These are phyloP conservation scores for Neonectria punicea DNA, from an alignment of 2,329 filamentous ascomycete genomes.

Conservation along the genomic window DNA sequence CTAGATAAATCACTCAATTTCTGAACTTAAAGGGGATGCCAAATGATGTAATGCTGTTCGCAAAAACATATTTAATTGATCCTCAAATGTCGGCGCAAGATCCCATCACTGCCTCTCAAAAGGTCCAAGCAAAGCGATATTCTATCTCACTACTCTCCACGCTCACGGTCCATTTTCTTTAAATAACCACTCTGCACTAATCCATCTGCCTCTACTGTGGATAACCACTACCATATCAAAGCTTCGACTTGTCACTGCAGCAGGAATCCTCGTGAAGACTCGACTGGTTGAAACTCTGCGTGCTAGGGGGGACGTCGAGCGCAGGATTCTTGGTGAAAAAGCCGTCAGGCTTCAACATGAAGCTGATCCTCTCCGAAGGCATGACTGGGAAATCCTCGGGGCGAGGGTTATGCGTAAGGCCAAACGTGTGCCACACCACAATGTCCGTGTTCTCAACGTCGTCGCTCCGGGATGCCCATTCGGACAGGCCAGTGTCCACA, in stretches of 20 bases:
- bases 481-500: slow-evolving; percentile 37
- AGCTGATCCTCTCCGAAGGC: slow-evolving; percentile 65
- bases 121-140: background rate
- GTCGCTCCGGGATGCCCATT: slow-evolving; percentile 44
- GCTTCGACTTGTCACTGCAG: slow-evolving; percentile 4
- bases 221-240: background rate
- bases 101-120: too few species aligned
- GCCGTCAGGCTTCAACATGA: slow-evolving; percentile 59
- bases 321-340: slow-evolving; percentile 62
- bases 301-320: slow-evolving; percentile 46
- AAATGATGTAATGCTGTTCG: too few species aligned
- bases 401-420: slow-evolving; percentile 77
- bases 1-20: too few species aligned
- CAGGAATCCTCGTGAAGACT: slow-evolving; percentile 1
- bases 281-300: slow-evolving; percentile 3
- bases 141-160: too few species aligned
- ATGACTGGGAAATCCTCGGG: slow-evolving; percentile 69
- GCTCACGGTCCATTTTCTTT: background rate
- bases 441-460: slow-evolving; percentile 79
- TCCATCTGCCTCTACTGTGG: background rate
- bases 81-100: background rate
- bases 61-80: too few species aligned
- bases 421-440: slow-evolving; percentile 91
- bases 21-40: too few species aligned
- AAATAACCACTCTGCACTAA: background rate